These are phyloP conservation scores for Laguncularia racemosa DNA, from an alignment of 345 rosid genomes.

Conservation along the genomic window DNA sequence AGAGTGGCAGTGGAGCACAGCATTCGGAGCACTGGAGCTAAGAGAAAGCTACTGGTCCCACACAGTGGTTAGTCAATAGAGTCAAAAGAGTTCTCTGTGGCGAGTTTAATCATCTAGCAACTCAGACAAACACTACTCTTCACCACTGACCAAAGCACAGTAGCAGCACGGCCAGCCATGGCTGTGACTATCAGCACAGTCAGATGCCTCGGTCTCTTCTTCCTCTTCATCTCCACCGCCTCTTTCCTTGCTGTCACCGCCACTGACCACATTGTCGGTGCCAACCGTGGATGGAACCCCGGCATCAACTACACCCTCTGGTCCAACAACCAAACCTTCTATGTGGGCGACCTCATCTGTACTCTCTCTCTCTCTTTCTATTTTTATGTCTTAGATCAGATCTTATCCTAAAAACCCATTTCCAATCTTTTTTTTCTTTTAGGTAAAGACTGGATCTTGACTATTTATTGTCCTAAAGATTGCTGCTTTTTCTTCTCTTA, in stretches of 20 bases:
- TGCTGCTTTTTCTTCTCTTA: background rate
- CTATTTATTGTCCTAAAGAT: too few relatives aligned
- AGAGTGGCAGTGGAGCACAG: too few relatives aligned
- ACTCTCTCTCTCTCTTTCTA: slow-evolving; percentile 13
- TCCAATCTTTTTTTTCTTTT: background rate
- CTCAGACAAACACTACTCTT: too few relatives aligned
- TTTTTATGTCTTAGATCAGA: background rate
- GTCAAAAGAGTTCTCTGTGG: too few relatives aligned
- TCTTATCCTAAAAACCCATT: slow-evolving; percentile 6
- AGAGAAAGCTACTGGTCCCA: too few relatives aligned
- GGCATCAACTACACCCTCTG: slow-evolving; percentile 68
- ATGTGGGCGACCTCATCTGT: slow-evolving; percentile 68
- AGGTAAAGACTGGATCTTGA: too few relatives aligned
- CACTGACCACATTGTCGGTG: slow-evolving; percentile 77
- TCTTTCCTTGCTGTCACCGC: slow-evolving; percentile 26
- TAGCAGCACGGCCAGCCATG: background rate
- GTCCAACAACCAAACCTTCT: slow-evolving; percentile 72
- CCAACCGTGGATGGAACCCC: slow-evolving; percentile 74
- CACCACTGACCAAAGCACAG: background rate
- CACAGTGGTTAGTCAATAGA: too few relatives aligned
- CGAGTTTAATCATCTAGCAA: too few relatives aligned
- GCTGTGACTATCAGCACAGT: slow-evolving; percentile 8
- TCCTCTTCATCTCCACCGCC: slow-evolving; percentile 19
- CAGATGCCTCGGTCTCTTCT: slow-evolving; percentile 10
- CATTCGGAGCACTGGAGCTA: too few relatives aligned